Base-by-base conservation (phyloP, 441 rosid genomes). In the Erodium trifolium region DNA sequence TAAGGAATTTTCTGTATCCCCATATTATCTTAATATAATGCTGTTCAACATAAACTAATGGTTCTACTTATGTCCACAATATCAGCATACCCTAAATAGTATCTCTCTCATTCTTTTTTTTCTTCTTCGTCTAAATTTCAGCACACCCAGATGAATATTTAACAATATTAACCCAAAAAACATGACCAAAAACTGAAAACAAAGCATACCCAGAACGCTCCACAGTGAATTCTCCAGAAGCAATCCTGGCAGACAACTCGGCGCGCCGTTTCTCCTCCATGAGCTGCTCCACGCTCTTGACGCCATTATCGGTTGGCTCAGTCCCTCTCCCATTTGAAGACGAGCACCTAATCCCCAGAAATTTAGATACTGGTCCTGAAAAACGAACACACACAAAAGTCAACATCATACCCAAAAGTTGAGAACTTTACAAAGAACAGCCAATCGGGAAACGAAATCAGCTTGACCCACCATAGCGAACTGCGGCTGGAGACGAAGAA, bases 151-250 rank as follows among this genome's bases (percentile, higher is more conserved):
- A 41, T 43, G 43, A 70, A 62, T 9, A 7, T 64, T 64, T 39
- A 6, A 18, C 35, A 59, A 1, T 9, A 69, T 12, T 8, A 35
- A 60, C 45, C 69, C 45, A 47, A 41, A 14, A 37, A 37, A 37
- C 41, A 7, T 37, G 9, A 37, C 41, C 41, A 37, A 7, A 37
- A 37, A 37, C 41, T 37, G 5, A 9, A 29, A 45, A 27, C 43
- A 41, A 23, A 57, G 16, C 60, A 67, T 79, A 91, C 98, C 93
- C 79, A 68, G 89, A 69, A 75, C 83, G 76, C 41, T 74, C 76
- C 0, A 88, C 91, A 3, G 93, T 91, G 80, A 91, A 93, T 17
- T 84, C 97, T 49, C 96, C 96, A 47, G 97, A 86, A 79, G 96
- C 89, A 80, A 91, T 93, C 60, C 89, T 81, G 57, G 89, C 83